Evolutionary conservation across 169 alveolate species (phyloP), one percentile per base, ranked within the genome.

Genomic region (Plasmodium berghei): DNA sequence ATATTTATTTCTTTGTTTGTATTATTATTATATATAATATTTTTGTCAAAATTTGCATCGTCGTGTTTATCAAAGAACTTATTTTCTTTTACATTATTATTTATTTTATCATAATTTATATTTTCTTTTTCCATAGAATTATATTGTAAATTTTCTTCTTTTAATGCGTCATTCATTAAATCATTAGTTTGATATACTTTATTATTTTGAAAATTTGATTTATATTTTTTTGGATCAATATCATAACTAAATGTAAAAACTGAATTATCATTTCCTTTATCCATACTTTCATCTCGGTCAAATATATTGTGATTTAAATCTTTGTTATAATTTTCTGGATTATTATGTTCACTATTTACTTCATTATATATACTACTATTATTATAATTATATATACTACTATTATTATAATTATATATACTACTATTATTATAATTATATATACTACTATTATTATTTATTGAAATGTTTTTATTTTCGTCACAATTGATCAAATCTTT

Each of bases 301-400:
- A 0, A 52, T 9, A 14, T 52, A 9, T 5, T 52, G 0, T 12
- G 2, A 52, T 52, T 5, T n/a, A 52, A 14, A 9, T 52, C 4
- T 14, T 12, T 14, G 18, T 14, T n/a, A 9, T 52, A 14, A 4
- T 14, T n/a, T 6, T 52, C 59, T 9, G 22, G 59, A 52, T n/a
- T 52, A 9, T n/a, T 52, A 52, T n/a, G 3, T 2, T 12, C 59
- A 4, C 42, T 34, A 4, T 34, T 34, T 34, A 34, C 3, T 34
- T 69, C 54, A 24, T 69, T 69, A 6, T 69, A 42, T 3, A 22
- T 40, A 52, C 74, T 66, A 28, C 77, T 59, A 18, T 69, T 69
- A 24, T 69, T 69, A 6, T 69, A 42, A 61, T 72, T 72, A 55
- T 72, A 72, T 5, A n/a, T 16, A 34, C 34, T 73, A 48, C 55